A percentile compares a stretch with the other conserved stretches of the same genome.
phyloP scores from a whole-genome alignment of 2,329 filamentous ascomycete genomes.

The Penicillium frequentans region DNA sequence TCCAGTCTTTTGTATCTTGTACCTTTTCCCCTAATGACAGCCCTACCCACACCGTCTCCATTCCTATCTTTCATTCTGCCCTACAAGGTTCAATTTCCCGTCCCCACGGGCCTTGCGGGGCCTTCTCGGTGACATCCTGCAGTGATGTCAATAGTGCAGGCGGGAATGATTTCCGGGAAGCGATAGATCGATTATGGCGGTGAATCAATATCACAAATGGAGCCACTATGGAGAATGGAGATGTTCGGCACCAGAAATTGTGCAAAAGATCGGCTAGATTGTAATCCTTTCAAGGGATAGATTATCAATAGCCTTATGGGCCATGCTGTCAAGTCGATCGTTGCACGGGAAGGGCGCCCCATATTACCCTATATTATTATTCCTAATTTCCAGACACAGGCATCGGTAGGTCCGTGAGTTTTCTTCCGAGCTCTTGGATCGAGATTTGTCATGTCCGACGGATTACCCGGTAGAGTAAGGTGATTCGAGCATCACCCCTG shows the following conservation, averaged over 20 bases:
- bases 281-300: neutral
- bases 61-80: neutral
- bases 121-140: neutral
- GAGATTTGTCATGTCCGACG: neutral
- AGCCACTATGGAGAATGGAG: neutral
- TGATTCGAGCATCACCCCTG: neutral
- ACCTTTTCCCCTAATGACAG: neutral
- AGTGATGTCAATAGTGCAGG: neutral
- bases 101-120: slow-evolving; percentile 3
- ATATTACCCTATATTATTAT: neutral
- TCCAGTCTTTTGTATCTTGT: neutral
- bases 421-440: neutral
- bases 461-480: neutral
- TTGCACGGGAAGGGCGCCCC: slow-evolving; percentile 1
- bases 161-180: neutral
- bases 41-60: neutral
- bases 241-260: neutral
- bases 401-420: slow-evolving; percentile 13
- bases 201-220: neutral
- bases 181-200: neutral
- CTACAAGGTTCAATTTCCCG: neutral
- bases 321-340: slow-evolving; percentile 1
- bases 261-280: neutral
- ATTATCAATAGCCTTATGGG: neutral
- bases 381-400: neutral